Evolutionary conservation across 768 basidiomycete genomes (phyloP).

Genomic region (Psilocybe tampanensis): DNA sequence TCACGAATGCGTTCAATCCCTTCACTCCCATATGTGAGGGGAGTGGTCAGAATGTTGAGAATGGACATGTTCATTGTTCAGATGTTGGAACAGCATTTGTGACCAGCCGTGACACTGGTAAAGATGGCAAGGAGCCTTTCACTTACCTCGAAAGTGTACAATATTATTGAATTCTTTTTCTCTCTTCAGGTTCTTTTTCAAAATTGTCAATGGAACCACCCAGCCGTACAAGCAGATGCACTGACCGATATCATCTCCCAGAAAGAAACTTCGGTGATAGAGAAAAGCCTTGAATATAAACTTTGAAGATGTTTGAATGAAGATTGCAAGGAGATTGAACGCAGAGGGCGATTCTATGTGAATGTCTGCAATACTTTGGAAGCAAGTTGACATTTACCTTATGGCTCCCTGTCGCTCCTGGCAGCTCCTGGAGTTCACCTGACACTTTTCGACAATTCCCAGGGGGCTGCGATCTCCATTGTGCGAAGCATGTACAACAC

Average conservation of each 20-base stretch:
- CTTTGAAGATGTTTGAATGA: neutral
- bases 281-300: too few relatives aligned
- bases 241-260: too few relatives aligned
- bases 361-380: neutral
- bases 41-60: neutral
- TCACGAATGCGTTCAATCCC: slow-evolving; percentile 70
- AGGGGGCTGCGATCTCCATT: neutral
- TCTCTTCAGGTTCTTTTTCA: too few relatives aligned
- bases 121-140: too few relatives aligned
- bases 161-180: too few relatives aligned
- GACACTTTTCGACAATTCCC: neutral
- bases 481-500: neutral
- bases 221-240: too few relatives aligned
- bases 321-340: neutral
- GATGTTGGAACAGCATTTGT: neutral
- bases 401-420: neutral
- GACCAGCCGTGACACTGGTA: neutral
- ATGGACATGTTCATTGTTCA: too few relatives aligned
- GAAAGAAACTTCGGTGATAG: too few relatives aligned
- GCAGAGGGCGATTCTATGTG: neutral
- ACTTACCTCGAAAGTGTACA: too few relatives aligned
- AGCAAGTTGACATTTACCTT: neutral
- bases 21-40: slow-evolving; percentile 62
- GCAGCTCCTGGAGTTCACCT: neutral
- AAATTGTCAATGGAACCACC: too few relatives aligned